Conservation (phyloP, 306 rosid genomes). For the Gastrolobium bilobum region DNA sequence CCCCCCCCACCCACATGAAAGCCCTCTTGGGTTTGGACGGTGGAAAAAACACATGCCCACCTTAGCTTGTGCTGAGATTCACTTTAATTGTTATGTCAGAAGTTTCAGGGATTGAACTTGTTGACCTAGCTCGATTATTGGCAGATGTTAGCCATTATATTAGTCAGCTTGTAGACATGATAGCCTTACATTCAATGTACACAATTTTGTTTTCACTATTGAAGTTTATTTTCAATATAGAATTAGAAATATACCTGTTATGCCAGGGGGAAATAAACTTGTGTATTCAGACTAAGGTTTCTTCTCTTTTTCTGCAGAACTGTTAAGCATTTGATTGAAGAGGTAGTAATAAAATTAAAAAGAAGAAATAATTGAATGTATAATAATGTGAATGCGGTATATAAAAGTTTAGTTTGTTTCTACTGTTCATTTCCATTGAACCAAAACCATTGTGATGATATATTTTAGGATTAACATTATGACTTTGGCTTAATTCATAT, state of each 20-base stretch:
- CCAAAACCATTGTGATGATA: neutral
- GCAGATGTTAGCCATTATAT: neutral
- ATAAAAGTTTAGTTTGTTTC: neutral
- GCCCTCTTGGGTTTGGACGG: neutral
- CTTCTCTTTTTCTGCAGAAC: neutral
- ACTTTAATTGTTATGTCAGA: neutral
- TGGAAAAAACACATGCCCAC: neutral
- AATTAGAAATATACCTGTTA: neutral
- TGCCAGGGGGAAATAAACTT: neutral
- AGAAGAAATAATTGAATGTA: neutral
- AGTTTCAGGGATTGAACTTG: neutral
- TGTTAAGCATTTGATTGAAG: neutral
- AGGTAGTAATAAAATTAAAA: neutral
- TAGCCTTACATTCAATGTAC: neutral
- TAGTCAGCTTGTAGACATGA: neutral
- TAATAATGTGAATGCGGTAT: neutral
- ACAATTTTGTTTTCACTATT: neutral
- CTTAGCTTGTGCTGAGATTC: neutral
- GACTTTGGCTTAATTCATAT: neutral
- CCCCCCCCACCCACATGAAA: neutral
- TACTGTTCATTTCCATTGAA: neutral
- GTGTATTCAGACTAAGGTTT: neutral
- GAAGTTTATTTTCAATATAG: conserved; percentile 3
- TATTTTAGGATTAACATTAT: neutral
- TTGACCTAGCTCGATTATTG: conserved; percentile 16